A percentile compares a stretch with the other conserved stretches of the same genome.
phyloP scores from a whole-genome alignment of 1,284 basidiomycete species.

The Apiotrichum sp. region DNA sequence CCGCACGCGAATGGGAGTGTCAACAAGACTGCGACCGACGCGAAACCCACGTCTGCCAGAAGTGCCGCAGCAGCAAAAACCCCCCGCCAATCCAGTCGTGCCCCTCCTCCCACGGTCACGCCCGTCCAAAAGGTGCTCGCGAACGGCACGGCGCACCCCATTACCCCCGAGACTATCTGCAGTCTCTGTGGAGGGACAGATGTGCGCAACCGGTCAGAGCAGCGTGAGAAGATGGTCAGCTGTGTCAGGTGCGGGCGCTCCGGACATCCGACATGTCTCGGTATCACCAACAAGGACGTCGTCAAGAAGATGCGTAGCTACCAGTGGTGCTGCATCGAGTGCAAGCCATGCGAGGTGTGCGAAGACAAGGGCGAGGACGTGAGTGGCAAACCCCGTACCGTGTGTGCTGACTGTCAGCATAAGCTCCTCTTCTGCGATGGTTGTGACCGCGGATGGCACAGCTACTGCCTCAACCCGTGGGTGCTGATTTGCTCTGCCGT shows the following conservation, averaged over 20 bases:
- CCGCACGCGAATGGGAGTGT: conserved; percentile 6
- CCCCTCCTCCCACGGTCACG: neutral
- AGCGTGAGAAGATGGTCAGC: conserved; percentile 34
- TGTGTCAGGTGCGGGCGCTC: conserved; percentile 37
- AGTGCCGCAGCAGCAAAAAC: neutral
- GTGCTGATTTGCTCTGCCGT: conserved; percentile 17
- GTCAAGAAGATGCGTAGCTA: conserved; percentile 53
- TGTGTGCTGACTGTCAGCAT: conserved; percentile 48
- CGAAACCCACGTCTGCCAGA: neutral
- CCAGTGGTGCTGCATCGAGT: conserved; percentile 84
- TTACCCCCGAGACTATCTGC: conserved; percentile 18
- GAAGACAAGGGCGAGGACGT: conserved; percentile 81
- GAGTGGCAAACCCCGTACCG: conserved; percentile 41
- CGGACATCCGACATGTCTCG: conserved; percentile 68
- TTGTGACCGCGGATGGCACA: conserved; percentile 95
- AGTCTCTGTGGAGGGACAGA: conserved; percentile 33
- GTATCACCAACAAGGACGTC: conserved; percentile 10
- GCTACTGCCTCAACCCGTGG: conserved; percentile 70
- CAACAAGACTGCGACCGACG: neutral
- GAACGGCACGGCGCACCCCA: neutral
- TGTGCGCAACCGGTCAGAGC: conserved; percentile 18
- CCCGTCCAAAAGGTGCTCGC: neutral
- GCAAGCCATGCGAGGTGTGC: conserved; percentile 90
- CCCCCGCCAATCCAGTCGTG: neutral
- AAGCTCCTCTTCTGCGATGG: conserved; percentile 85